A percentile compares a stretch with the other conserved stretches of the same genome.
Evolutionary conservation across 148 eudicot genomes (phyloP).

Genomic region (Simmondsia chinensis): DNA sequence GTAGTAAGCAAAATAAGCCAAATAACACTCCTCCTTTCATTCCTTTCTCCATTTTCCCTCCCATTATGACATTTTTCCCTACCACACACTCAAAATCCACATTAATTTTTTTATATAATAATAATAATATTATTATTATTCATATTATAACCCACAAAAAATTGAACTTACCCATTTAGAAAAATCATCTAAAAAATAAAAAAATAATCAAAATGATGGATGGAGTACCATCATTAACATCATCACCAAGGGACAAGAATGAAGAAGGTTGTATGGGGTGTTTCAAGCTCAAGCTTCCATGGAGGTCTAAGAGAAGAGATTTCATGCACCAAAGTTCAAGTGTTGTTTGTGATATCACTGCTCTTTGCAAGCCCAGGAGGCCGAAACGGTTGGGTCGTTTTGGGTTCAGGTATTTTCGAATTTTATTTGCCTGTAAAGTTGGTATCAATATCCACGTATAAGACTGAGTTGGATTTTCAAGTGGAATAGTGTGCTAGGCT

Average conservation of each 20-base stretch:
- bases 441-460: too few species aligned
- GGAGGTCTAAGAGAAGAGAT: conserved; percentile 12
- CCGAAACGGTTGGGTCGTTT: conserved; percentile 6
- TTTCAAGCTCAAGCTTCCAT: conserved; percentile 23
- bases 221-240: neutral
- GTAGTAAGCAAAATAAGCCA: too few species aligned
- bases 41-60: neutral
- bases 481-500: too few species aligned
- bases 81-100: conserved; percentile 9
- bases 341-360: neutral
- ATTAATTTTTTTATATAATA: too few species aligned
- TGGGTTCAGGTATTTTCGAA: too few species aligned
- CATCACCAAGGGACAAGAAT: neutral
- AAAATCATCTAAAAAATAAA: too few species aligned
- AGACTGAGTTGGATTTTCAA: too few species aligned
- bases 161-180: too few species aligned
- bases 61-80: neutral
- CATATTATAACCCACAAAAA: too few species aligned
- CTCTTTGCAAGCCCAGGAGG: conserved; percentile 6
- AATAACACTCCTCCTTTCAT: neutral
- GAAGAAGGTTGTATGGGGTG: conserved; percentile 14
- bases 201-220: conserved; percentile 8
- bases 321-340: too few species aligned
- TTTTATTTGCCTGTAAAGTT: too few species aligned
- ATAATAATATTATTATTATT: too few species aligned